Conservation (phyloP, 208 protist genomes). For the Chromosphaera perkinsii region DNA sequence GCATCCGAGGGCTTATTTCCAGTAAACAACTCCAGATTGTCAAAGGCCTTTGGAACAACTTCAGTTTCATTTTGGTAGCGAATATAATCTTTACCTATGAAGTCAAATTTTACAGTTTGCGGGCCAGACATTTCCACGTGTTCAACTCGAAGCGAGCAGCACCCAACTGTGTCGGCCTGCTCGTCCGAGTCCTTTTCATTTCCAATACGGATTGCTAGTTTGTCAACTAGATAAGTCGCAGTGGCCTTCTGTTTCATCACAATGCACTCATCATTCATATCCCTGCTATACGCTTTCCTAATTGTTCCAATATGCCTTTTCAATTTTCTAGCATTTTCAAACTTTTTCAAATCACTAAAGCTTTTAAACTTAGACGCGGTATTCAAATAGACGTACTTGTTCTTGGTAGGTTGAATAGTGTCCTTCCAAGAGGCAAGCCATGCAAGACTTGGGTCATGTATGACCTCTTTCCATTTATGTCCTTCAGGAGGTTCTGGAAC, state of each 20-base stretch:
- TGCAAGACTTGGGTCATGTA: neutral
- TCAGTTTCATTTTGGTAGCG: slow-evolving; percentile 73
- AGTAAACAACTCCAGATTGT: slow-evolving; percentile 78
- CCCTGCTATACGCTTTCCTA: slow-evolving; percentile 47
- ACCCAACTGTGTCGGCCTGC: slow-evolving; percentile 75
- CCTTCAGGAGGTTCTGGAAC: neutral
- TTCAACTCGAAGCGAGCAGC: slow-evolving; percentile 94
- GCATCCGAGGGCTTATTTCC: slow-evolving; percentile 52
- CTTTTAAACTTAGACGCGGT: slow-evolving; percentile 83
- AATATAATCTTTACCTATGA: slow-evolving; percentile 98
- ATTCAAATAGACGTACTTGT: slow-evolving; percentile 79
- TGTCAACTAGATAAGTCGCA: slow-evolving; percentile 96
- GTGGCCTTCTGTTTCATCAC: slow-evolving; percentile 79
- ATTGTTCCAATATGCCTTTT: slow-evolving; percentile 87
- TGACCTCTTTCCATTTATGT: neutral
- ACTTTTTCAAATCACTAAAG: slow-evolving; percentile 92
- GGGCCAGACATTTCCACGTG: slow-evolving; percentile 78
- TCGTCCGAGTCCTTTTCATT: slow-evolving; percentile 82
- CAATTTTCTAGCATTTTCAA: slow-evolving; percentile 88
- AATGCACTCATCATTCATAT: slow-evolving; percentile 62
- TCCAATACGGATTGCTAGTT: slow-evolving; percentile 94
- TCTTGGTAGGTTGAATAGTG: slow-evolving; percentile 48
- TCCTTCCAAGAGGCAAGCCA: neutral
- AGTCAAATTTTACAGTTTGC: slow-evolving; percentile 77
- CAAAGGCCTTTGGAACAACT: slow-evolving; percentile 79